A percentile compares a stretch with the other conserved stretches of the same genome.
These are phyloP conservation scores for Pseudogymnoascus sp. DNA, from an alignment of 2,329 filamentous ascomycete species.

Conservation along the genomic window DNA sequence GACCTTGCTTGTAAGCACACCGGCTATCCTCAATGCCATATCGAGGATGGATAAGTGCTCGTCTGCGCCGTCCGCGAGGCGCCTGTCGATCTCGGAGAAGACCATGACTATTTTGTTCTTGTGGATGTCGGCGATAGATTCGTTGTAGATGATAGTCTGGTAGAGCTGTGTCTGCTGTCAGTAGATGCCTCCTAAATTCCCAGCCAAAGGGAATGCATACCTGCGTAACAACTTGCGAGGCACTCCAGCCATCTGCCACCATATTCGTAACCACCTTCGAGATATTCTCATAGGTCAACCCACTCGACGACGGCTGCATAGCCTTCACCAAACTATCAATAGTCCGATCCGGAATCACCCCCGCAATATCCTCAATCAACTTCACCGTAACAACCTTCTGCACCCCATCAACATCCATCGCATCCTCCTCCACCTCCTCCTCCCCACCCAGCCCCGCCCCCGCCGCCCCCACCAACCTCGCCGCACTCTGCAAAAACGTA, in stretches of 20 bases:
- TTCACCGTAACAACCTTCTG: constrained; percentile 68
- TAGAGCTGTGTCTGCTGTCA: constrained; percentile 51
- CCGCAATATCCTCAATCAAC: constrained; percentile 89
- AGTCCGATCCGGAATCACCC: constrained; percentile 73
- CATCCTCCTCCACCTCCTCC: constrained; percentile 34
- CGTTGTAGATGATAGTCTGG: constrained; percentile 72
- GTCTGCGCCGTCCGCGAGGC: constrained; percentile 87
- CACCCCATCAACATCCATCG: constrained; percentile 34
- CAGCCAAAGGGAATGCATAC: constrained; percentile 35
- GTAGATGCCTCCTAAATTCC: not conserved
- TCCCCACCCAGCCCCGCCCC: constrained; percentile 23
- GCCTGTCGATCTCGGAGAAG: constrained; percentile 92
- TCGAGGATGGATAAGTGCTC: constrained; percentile 91
- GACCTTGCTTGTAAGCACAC: constrained; percentile 44
- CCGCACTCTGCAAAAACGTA: constrained; percentile 92
- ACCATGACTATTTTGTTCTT: constrained; percentile 85
- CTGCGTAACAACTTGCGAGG: constrained; percentile 76
- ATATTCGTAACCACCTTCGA: constrained; percentile 78
- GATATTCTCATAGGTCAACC: constrained; percentile 62
- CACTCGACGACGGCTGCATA: constrained; percentile 61
- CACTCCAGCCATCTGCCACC: constrained; percentile 95
- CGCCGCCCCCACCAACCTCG: constrained; percentile 66
- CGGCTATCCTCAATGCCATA: constrained; percentile 70
- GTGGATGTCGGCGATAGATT: constrained; percentile 70
- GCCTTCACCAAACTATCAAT: constrained; percentile 63